Evolutionary conservation across 1,139 yeast genomes (phyloP).

Genomic region (Protomyces pachydermus): DNA sequence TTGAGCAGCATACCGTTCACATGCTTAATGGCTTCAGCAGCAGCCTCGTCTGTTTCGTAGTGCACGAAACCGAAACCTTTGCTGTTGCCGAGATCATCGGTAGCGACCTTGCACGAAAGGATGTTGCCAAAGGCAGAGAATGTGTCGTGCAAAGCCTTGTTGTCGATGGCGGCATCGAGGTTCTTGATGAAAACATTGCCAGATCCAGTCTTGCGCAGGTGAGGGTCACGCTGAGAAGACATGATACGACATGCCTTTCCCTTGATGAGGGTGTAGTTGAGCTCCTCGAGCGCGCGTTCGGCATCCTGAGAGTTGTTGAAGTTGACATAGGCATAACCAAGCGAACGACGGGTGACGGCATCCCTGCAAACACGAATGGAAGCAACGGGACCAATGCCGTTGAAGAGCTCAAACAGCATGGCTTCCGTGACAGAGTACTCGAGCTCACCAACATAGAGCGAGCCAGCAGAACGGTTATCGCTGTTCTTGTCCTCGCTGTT

Average conservation of each 20-base stretch:
- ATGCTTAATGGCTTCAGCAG: constrained; percentile 91
- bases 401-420: constrained; percentile 85
- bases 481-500: constrained; percentile 13
- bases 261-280: constrained; percentile 89
- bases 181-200: constrained; percentile 98
- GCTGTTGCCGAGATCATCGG: constrained; percentile 86
- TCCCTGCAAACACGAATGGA: constrained; percentile 99
- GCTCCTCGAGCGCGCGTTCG: constrained; percentile 88
- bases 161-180: constrained; percentile 96
- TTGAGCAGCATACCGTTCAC: constrained; percentile 98
- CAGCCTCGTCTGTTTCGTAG: constrained; percentile 89
- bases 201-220: constrained; percentile 90
- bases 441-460: constrained; percentile 92
- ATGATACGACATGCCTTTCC: constrained; percentile 98
- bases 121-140: constrained; percentile 95
- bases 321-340: constrained; percentile 98
- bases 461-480: constrained; percentile 22
- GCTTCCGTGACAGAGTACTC: constrained; percentile 94
- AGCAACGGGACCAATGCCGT: constrained; percentile 91
- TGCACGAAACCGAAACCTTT: constrained; percentile 98
- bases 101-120: constrained; percentile 94
- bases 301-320: constrained; percentile 87
- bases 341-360: constrained; percentile 92
- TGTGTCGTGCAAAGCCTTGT: constrained; percentile 97
- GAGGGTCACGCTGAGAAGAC: constrained; percentile 99